Evolutionary conservation across 2,329 filamentous ascomycete genomes (phyloP).

Genomic region (Cadophora sp.): DNA sequence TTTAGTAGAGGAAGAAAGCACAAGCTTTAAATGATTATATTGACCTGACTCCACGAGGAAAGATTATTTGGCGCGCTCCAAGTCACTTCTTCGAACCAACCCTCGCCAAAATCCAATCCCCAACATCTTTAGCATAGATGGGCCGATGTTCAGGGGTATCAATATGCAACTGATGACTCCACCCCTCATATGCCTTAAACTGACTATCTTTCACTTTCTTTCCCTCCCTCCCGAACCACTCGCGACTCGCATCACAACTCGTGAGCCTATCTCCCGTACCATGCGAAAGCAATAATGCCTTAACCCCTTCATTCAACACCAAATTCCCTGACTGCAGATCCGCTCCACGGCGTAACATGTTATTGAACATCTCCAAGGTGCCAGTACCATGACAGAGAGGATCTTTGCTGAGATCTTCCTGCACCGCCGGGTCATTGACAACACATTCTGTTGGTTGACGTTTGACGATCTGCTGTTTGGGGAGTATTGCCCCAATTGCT

Average conservation of each 20-base stretch:
- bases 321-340: conserved; percentile 1
- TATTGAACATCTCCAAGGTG: conserved; percentile 10
- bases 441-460: not conserved
- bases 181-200: conserved; percentile 6
- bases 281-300: conserved; percentile 3
- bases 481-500: not conserved
- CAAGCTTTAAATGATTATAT: not conserved
- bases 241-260: conserved; percentile 12
- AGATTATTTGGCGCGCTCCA: not conserved
- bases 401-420: not conserved
- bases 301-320: conserved; percentile 7
- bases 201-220: not conserved
- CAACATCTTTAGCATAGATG: conserved; percentile 8
- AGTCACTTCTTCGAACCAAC: not conserved
- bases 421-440: not conserved
- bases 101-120: conserved; percentile 12
- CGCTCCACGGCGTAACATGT: not conserved
- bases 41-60: not conserved
- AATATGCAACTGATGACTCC: conserved; percentile 16
- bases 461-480: not conserved
- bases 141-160: conserved; percentile 12
- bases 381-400: not conserved
- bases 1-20: not conserved
- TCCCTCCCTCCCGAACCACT: conserved; percentile 12
- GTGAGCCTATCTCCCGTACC: conserved; percentile 9